A percentile compares a stretch with the other conserved stretches of the same genome.
phyloP scores from a whole-genome alignment of 768 basidiomycete genomes.

The Hemileccinum impolitum region DNA sequence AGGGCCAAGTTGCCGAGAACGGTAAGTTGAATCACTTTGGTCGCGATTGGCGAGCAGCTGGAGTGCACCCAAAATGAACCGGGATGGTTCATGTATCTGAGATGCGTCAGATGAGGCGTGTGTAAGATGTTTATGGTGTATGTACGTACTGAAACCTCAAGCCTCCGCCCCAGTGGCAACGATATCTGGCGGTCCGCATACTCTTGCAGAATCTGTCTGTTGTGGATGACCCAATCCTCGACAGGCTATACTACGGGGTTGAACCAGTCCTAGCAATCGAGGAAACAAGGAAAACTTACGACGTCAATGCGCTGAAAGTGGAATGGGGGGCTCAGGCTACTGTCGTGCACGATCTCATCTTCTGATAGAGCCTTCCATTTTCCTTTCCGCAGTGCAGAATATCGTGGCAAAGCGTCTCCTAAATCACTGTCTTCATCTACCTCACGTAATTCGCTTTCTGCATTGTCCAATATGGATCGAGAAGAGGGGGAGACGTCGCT shows the following conservation, averaged over 20 bases:
- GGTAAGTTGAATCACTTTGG: constrained; percentile 2
- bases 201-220: constrained; percentile 20
- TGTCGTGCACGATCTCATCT: not conserved
- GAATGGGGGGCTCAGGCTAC: constrained; percentile 1
- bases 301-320: not conserved
- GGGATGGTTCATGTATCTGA: constrained; percentile 24
- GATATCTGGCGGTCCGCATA: constrained; percentile 28
- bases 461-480: not conserved
- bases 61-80: constrained; percentile 24
- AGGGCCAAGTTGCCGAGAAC: constrained; percentile 23
- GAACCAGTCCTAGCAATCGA: not conserved
- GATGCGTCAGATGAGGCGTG: constrained; percentile 1
- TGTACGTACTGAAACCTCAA: constrained; percentile 23
- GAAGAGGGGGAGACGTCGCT: not conserved
- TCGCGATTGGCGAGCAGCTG: constrained; percentile 31
- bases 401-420: not conserved
- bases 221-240: constrained; percentile 23
- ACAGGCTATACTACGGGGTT: constrained; percentile 8
- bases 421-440: not conserved
- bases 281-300: constrained; percentile 5
- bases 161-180: constrained; percentile 23
- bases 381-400: constrained; percentile 12
- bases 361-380: constrained; percentile 9
- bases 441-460: not conserved
- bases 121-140: not conserved